Evolutionary conservation across 352 stramenopile species (phyloP), one percentile per base, ranked within the genome.

Genomic region (Globisporangium apiculatum): DNA sequence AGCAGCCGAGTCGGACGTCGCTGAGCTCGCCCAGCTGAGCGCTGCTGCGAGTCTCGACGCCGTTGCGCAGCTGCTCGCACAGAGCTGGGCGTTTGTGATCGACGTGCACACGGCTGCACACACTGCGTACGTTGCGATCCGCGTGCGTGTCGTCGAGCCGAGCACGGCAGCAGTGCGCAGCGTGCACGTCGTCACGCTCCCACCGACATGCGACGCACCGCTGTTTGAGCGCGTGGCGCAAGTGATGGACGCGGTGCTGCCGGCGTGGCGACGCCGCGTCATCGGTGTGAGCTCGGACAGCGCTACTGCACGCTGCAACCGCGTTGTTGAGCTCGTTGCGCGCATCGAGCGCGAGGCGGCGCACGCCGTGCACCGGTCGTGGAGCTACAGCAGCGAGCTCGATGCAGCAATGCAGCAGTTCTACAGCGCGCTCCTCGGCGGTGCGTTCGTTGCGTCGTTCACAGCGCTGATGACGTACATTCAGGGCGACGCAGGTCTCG

Each of bases 61-160:
- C 42, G 58, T 71, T 7, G 64, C 72, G 17, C 49, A 60, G 49
- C 56, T 86, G 31, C 50, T 89, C 12, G 52, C 56, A 8, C 53
- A 62, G 24, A 71, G 68, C 43, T 86, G 74, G 79, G 67, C 64
- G 10, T 83, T 87, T 50, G 83, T 72, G 1, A 35, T 89, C 12
- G 69, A 69, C 9, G 36, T 89, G 35, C 65, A 68, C 55, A 56
- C 55, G 4, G 56, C n/a, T 3, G 48, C 73, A 51, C 62, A 69
- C 9, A 71, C 73, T 7, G 12, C 49, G 40, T 76, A 68, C 38
- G 48, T 83, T 18, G 71, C 76, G 17, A 72, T 86, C 47, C 72
- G 68, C 10, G 42, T 82, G 37, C 76, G 74, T n/a, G 57, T 81
- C 24, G 24, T 3, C 24, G 24, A 31, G 40, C 76, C 72, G 46